These are phyloP conservation scores for Tulasnella sp. DNA, from an alignment of 768 basidiomycete genomes.

Conservation along the genomic window DNA sequence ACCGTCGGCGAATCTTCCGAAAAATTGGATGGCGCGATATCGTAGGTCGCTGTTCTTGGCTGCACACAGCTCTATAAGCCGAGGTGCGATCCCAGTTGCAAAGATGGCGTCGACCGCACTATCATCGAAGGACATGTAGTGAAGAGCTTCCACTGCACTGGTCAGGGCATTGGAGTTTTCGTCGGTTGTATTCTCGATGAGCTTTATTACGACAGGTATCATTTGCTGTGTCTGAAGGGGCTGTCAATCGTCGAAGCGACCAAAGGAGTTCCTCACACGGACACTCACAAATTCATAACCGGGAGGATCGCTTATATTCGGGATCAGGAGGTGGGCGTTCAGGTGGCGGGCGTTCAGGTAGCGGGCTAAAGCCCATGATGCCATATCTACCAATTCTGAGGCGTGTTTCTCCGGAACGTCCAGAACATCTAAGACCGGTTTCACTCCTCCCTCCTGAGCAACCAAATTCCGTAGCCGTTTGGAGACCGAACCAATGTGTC, in stretches of 20 bases:
- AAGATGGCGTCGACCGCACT: background rate
- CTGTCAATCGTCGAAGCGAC: background rate
- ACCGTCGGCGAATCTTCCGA: background rate
- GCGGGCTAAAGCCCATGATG: background rate
- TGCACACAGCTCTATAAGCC: background rate
- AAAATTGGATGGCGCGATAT: background rate
- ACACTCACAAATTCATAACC: background rate
- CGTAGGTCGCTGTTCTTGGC: background rate
- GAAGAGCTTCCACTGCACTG: background rate
- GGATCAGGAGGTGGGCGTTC: no score
- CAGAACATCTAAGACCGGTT: background rate
- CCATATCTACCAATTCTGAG: background rate
- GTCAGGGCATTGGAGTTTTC: background rate
- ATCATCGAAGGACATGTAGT: background rate
- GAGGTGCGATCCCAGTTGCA: background rate
- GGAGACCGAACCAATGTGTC: background rate
- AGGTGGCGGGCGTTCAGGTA: no score
- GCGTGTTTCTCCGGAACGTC: background rate
- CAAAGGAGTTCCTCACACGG: background rate
- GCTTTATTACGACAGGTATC: background rate
- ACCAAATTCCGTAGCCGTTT: background rate
- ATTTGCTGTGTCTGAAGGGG: background rate
- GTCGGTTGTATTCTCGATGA: background rate
- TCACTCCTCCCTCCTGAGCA: background rate
- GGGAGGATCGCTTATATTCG: no score